Evolutionary conservation across 306 rosid genomes (phyloP), one percentile per base, ranked within the genome.

Genomic region (Cucurbita argyrosperma): DNA sequence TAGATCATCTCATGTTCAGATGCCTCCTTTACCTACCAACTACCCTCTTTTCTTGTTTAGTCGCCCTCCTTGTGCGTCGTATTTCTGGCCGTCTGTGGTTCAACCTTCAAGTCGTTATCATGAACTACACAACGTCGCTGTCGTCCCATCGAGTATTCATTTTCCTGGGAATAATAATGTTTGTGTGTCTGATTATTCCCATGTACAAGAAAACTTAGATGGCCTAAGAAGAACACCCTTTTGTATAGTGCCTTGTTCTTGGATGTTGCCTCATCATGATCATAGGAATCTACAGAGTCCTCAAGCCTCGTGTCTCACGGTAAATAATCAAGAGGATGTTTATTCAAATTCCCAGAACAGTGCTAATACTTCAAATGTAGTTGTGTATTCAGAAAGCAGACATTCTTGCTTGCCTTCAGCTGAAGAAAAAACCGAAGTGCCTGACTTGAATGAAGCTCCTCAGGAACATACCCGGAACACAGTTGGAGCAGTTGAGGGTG

Each of bases 1-100:
- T 57, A 72, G 76, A 70, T 74, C 88, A 37, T 80, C 84, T 45
- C 75, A 53, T 74, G 70, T 83, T 18, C 86, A 74, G 78, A 83
- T 77, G 66, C 69, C 85, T 52, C 77, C 87, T 74, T 75, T 78
- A 39, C 78, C 87, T 7, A 75, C 85, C 23, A 90, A 77, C 60
- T 74, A 84, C 78, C 87, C 96, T 49, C 74, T 88, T 82, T 80
- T 89, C 75, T 70, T 85, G 85, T 86, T 76, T 74, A 81, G 87
- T 83, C 89, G 52, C 76, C 88, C 84, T 68, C 90, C 91, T 3
- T 84, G 81, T 50, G 35, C 87, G 42, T 90, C 83, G n/a, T 46
- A 85, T 71, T 84, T 84, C 79, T 91, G 99, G 97, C 93, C 97
- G 37, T 66, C 99, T 19, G 14, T 85, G 67, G 78, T 80, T 81